Base-by-base conservation (phyloP, 345 rosid species). In the Eucalyptus curtisii region DNA sequence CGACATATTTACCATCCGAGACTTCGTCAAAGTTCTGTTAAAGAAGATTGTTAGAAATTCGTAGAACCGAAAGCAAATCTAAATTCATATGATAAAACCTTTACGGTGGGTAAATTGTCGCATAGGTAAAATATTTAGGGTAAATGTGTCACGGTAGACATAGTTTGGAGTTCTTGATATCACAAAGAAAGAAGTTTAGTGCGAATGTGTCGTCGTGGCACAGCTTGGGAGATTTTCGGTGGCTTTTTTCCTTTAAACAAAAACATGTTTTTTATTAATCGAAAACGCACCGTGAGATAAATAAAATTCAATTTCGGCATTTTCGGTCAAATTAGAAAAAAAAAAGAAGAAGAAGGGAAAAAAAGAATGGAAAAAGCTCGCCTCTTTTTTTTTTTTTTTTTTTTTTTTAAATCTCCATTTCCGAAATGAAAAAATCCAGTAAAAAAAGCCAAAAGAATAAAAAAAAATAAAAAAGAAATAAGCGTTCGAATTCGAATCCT, bases 181-280 rank as follows among this genome's bases (percentile, higher is more conserved):
- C 1, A 10, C 0, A 24, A 55, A 55, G 13, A 55, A 25, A 55
- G 2, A 24, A 55, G 30, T 55, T 55, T 1, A 2, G 1, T 3
- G 6, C 1, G 1, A 55, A 55, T 2, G 3, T 55, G 25, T 19
- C 4, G 7, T 2, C 2, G 25, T 52, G 57, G 1, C 4, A 7
- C 5, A 11, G 31, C 25, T 59, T 1, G 14, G 7, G 25, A 52
- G 10, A 52, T 52, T 19, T 52, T 52, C 3, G 24, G 25, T 0
- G 2, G 25, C 25, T 52, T 52, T 52, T 52, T 52, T 7, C 25
- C 10, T 52, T 52, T 52, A 19, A 52, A 52, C 1, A 2, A 1
- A 19, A 9, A 7, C 4, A 0, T 49, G 5, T 52, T 52, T 52
- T 19, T 19, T 19, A 52, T 52, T 52, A 24, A 52, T 0, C 10